These are phyloP conservation scores for Chenopodium album DNA, from an alignment of 148 eudicot genomes.

Conservation along the genomic window DNA sequence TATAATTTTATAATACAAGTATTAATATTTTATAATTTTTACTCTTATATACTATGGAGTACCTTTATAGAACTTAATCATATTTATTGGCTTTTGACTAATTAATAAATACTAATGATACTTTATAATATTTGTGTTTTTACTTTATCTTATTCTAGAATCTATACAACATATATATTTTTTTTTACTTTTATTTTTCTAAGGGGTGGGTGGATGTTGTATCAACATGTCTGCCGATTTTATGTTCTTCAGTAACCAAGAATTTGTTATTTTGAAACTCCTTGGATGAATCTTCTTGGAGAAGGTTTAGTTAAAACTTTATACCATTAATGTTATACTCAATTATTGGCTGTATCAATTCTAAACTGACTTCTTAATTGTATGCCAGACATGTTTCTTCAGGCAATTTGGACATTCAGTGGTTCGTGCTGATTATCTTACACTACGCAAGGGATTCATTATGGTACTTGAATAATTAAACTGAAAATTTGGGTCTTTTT, in stretches of 20 bases:
- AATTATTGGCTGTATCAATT: not conserved
- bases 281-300: not conserved
- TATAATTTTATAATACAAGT: no score
- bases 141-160: not conserved
- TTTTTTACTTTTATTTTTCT: no score
- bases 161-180: no score
- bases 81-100: no score
- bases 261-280: not conserved
- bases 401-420: conserved; percentile 91
- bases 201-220: not conserved
- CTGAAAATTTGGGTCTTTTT: not conserved
- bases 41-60: no score
- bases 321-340: not conserved
- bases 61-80: no score
- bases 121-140: not conserved
- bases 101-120: no score
- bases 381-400: conserved; percentile 83
- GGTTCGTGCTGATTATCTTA: conserved; percentile 90
- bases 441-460: conserved; percentile 98
- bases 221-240: not conserved
- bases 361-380: conserved; percentile 14
- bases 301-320: conserved; percentile 4
- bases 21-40: no score
- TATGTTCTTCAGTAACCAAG: not conserved
- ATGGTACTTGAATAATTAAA: conserved; percentile 41